A percentile compares a stretch with the other conserved stretches of the same genome.
Evolutionary conservation across 192 early-diverging fungal genomes (phyloP).

Genomic region (Linnemannia zychae): DNA sequence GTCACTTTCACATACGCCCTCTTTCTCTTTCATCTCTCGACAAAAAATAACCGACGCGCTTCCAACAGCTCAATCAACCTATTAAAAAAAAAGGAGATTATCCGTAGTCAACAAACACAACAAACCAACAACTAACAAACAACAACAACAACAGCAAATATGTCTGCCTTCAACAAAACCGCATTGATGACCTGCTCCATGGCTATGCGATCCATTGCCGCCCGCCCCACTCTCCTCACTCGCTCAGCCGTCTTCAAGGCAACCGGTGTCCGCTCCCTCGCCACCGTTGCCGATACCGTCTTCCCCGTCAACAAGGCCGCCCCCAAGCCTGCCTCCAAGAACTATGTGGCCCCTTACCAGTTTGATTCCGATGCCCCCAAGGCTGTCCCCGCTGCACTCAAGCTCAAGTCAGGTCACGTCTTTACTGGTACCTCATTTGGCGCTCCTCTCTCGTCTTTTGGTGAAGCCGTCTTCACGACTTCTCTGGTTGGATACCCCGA

Average conservation of each 20-base stretch:
- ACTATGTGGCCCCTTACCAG: constrained; percentile 39
- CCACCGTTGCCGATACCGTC: constrained; percentile 69
- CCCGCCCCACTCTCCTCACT: constrained; percentile 19
- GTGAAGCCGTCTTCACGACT: constrained; percentile 97
- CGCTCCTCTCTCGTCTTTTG: constrained; percentile 75
- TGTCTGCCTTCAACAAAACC: constrained; percentile 33
- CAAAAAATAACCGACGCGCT: background rate
- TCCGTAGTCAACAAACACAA: constrained; percentile 11
- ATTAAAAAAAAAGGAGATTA: constrained; percentile 15
- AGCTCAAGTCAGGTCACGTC: constrained; percentile 83
- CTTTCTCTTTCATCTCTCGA: background rate
- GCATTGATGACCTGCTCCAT: constrained; percentile 28
- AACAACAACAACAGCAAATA: constrained; percentile 28
- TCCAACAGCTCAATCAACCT: background rate
- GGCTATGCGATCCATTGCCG: constrained; percentile 7
- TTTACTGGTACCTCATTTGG: constrained; percentile 93
- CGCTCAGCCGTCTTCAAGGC: constrained; percentile 24
- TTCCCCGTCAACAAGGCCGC: constrained; percentile 58
- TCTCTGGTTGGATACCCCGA: constrained; percentile 96
- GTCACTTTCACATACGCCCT: constrained; percentile 12
- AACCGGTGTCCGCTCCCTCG: constrained; percentile 49
- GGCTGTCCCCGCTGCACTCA: constrained; percentile 74
- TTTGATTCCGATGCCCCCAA: constrained; percentile 55
- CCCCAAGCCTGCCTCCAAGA: constrained; percentile 32
- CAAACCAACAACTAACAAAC: constrained; percentile 25